Evolutionary conservation across 1,284 basidiomycete genomes (phyloP).

Genomic region (Naganishia cerealis): DNA sequence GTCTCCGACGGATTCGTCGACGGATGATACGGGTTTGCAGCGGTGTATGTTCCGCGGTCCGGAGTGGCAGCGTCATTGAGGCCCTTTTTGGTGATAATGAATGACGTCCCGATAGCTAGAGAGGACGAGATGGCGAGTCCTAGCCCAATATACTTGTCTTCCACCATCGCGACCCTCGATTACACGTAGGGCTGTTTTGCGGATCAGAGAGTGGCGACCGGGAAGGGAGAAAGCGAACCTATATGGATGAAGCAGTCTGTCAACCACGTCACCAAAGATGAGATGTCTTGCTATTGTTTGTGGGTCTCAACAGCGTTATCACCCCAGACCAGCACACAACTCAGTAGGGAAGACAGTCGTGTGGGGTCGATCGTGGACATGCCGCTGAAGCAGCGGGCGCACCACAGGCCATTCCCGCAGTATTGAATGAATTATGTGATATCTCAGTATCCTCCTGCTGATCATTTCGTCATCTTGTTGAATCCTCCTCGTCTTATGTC

Average conservation of each 20-base stretch:
- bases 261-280: too few species aligned
- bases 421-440: too few species aligned
- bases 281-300: background rate
- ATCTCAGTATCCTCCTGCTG: too few species aligned
- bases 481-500: too few species aligned
- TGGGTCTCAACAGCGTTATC: background rate
- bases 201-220: background rate
- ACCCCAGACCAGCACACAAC: background rate
- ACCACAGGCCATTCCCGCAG: too few species aligned
- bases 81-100: slow-evolving; percentile 96
- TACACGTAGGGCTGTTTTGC: background rate
- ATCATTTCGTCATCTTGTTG: too few species aligned
- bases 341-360: background rate
- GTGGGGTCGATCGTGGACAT: background rate
- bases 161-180: slow-evolving; percentile 60
- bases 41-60: slow-evolving; percentile 53
- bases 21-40: slow-evolving; percentile 57
- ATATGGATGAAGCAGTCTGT: background rate
- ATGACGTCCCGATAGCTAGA: slow-evolving; percentile 62
- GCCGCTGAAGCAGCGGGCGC: background rate
- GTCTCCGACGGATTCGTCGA: background rate
- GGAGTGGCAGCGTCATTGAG: slow-evolving; percentile 73
- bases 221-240: background rate
- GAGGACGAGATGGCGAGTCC: slow-evolving; percentile 65
- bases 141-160: slow-evolving; percentile 90